Base-by-base conservation (phyloP, 225 moss, liverwort and hornwort species). In the Marchantia polymorpha region DNA sequence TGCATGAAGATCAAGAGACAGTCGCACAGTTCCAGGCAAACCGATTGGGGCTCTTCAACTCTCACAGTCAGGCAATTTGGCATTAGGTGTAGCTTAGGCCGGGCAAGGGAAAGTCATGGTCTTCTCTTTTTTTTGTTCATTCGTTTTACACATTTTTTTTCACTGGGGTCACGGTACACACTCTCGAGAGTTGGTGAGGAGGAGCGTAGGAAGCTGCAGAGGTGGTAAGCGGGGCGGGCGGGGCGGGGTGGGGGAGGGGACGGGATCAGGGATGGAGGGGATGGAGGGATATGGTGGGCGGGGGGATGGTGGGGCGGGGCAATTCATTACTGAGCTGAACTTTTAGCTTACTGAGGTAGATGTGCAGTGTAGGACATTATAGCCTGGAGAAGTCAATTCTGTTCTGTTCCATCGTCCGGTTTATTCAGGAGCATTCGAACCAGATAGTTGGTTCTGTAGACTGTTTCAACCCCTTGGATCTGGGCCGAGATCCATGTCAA, bases 261-360 rank as follows among this genome's bases (percentile, higher is more conserved):
- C n/a, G n/a, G n/a, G n/a, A n/a, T n/a, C n/a, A n/a, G n/a, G n/a
- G n/a, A 64, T 59, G 49, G 58, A 22, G 65, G 25, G 39, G 46
- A 51, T 23, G 56, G 71, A 29, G 50, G 56, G 59, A 31, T 27
- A 31, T 39, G 76, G 63, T 54, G 31, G 54, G 75, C 15, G 1
- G 19, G 63, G 31, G 17, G 58, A 22, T n/a, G 66, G 51, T 50
- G 31, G 73, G 46, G 77, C 17, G 59, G 78, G 78, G 74, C 29
- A 80, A 85, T 77, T 85, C 82, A 80, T 85, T 72, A 39, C 64
- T 79, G 71, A 82, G 79, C 77, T 82, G 72, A 81, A 60, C 77
- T 75, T 3, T 29, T 75, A 69, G 69, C 58, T 72, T 65, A 77
- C 49, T 29, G 74, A 79, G 69, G 75, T 82, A 80, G 79, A 85